Base-by-base conservation (phyloP, 192 early-diverging fungal genomes). In the Coemansia sp. region DNA sequence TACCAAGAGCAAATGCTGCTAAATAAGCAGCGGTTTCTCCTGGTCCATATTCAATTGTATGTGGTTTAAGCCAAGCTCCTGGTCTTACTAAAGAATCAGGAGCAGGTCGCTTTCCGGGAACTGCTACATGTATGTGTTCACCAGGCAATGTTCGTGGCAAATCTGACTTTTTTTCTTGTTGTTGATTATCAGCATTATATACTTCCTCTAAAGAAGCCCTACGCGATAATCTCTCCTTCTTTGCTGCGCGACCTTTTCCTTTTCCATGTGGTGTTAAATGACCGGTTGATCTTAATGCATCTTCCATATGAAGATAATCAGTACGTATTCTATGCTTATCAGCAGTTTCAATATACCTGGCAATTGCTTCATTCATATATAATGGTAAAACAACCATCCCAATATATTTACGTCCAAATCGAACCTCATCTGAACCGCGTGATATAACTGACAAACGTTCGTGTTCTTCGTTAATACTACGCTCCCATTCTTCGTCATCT, bases 11-110 rank as follows among this genome's bases (percentile, higher is more conserved):
- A 53, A 86, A 83, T 0, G 87, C 76, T 0, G 91, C 90, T 54
- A 91, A 52, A 78, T 92, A 95, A 3, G 92, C 92, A 0, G 72
- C 61, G 0, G 91, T 68, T 74, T 95, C 94, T 30, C 84, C 82
- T 10, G 67, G 71, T 6, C 92, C 92, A 46, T 92, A 94, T 25
- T 86, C 79, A 6, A 95, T 22, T 14, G 81, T 85, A 58, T 95
- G 91, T 6, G 87, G 88, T 32, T 84, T 69, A 17, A 84, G 74
- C 21, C 55, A 58, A 2, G 63, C 68, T 11, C 66, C 63, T 0
- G 82, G 66, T 6, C 60, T 50, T 4, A 76, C 66, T 63, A 76
- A 57, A 14, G 78, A 80, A 22, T 67, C 58, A 4, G 78, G 72
- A 11, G 64, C 46, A 2, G 78, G 72, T 0, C 78, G 68, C n/a